phyloP scores from a whole-genome alignment of 2,329 filamentous ascomycete species.

The Aspergillus jensenii region DNA sequence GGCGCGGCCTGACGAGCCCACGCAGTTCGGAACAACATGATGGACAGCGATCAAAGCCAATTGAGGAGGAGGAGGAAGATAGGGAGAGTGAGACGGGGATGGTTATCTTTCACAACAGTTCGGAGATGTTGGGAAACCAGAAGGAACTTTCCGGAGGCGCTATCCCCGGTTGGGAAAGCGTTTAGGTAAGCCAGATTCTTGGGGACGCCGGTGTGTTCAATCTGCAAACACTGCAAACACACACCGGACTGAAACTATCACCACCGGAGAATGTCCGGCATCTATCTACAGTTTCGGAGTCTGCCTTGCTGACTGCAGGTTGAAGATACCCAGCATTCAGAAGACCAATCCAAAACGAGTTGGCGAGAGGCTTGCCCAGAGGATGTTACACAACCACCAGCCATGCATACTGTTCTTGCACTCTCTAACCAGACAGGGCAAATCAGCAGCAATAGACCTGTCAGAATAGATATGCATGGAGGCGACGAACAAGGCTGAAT shows the following conservation, averaged over 20 bases:
- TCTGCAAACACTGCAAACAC: conserved; percentile 3
- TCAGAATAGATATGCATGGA: neutral
- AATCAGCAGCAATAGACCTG: neutral
- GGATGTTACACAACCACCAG: neutral
- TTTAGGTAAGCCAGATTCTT: conserved; percentile 23
- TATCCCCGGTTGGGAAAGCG: conserved; percentile 24
- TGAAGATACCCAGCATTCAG: too few relatives aligned
- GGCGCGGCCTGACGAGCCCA: conserved; percentile 62
- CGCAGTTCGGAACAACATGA: conserved; percentile 72
- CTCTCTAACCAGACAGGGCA: neutral
- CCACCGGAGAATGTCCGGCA: too few relatives aligned
- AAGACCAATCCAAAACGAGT: too few relatives aligned
- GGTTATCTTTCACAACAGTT: conserved; percentile 30
- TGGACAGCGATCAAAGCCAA: conserved; percentile 31
- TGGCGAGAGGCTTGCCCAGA: too few relatives aligned
- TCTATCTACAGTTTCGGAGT: too few relatives aligned
- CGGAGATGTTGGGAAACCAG: conserved; percentile 35
- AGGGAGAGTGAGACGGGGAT: conserved; percentile 20
- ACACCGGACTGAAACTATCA: neutral
- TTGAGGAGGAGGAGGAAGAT: conserved; percentile 25
- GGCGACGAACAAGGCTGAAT: neutral
- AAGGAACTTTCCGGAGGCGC: conserved; percentile 33
- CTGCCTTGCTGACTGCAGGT: too few relatives aligned
- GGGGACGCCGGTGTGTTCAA: conserved; percentile 28
- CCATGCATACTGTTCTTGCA: neutral